phyloP scores from a whole-genome alignment of 257 asterid genomes.

The Avicennia marina region DNA sequence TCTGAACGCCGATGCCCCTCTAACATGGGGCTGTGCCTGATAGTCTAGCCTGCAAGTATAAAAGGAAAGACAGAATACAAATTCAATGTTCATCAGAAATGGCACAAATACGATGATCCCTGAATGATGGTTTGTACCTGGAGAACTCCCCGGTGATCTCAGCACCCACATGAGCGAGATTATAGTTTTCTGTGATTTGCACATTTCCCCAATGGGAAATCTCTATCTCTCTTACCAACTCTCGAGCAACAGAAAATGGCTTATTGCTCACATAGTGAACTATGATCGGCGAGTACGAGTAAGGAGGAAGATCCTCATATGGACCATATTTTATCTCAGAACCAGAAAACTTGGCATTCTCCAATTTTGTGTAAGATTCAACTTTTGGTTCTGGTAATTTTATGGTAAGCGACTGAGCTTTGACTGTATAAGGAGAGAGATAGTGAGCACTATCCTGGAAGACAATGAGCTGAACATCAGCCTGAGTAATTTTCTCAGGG shows the following conservation, averaged over 20 bases:
- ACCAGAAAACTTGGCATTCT: constrained; percentile 78
- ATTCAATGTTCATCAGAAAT: constrained; percentile 4
- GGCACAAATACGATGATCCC: constrained; percentile 1
- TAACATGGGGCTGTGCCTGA: constrained; percentile 68
- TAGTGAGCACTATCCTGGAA: constrained; percentile 85
- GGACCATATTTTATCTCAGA: constrained; percentile 95
- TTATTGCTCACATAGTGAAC: constrained; percentile 71
- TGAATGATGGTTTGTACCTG: constrained; percentile 41
- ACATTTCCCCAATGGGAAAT: constrained; percentile 99
- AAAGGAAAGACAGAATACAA: not conserved
- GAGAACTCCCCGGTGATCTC: constrained; percentile 82
- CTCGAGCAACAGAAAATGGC: constrained; percentile 75
- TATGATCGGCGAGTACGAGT: constrained; percentile 56
- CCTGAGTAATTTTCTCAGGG: constrained; percentile 95
- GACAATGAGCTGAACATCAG: constrained; percentile 72
- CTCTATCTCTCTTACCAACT: constrained; percentile 91
- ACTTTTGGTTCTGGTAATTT: constrained; percentile 83
- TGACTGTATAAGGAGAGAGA: constrained; percentile 74
- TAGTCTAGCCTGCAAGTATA: constrained; percentile 66
- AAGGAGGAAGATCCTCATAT: constrained; percentile 66
- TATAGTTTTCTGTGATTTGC: constrained; percentile 81
- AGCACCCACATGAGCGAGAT: constrained; percentile 87
- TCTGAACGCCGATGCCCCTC: constrained; percentile 83
- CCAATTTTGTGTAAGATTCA: constrained; percentile 87
- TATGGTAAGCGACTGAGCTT: constrained; percentile 68